Base-by-base conservation (phyloP, 2,329 filamentous ascomycete genomes). In the Neobulgaria alba region DNA sequence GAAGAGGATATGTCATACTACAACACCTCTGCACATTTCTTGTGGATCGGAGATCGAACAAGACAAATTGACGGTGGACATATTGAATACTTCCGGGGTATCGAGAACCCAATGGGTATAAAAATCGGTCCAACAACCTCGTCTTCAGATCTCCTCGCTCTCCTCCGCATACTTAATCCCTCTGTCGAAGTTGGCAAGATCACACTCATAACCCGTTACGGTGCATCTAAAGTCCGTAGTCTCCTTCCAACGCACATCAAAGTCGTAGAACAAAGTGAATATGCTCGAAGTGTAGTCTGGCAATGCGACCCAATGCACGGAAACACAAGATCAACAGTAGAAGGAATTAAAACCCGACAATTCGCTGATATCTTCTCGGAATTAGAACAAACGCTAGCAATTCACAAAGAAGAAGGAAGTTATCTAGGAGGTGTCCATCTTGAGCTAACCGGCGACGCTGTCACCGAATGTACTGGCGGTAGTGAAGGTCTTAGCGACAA, bases 241-340 rank as follows among this genome's bases (percentile, higher is more conserved):
- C 76, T 94, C 48, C 75, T 98, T 1, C 86, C 88, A 0, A 71
- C 68, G 7, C 92, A 96, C 63, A 96, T 98, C 60, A 78, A 83
- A 52, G 87, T 86, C 29, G 90, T 98, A 18, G 83, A 92, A 61
- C 72, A 72, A 54, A 89, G 84, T 42, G 87, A 80, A 63, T 79
- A 77, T 63, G 62, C 62, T 34, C 63, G 69, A 37, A 66, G 63
- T 16, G 87, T 94, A 3, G 86, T 95, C 54, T 96, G 90, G 90
- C 92, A 96, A 67, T 96, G 90, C 66, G 92, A 98, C 64, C 92
- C 92, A 16, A 98, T 98, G 92, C 92, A 98, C 65, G 92, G 92
- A 48, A 83, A 83, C 64, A 82, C 78, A 29, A 67, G 72, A 32
- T 73, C 75, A 15, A 90, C 85, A 0, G 73, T 77, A 0, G 68